Base-by-base conservation (phyloP, 2,329 filamentous ascomycete species). In the Boeremia lycopersici region DNA sequence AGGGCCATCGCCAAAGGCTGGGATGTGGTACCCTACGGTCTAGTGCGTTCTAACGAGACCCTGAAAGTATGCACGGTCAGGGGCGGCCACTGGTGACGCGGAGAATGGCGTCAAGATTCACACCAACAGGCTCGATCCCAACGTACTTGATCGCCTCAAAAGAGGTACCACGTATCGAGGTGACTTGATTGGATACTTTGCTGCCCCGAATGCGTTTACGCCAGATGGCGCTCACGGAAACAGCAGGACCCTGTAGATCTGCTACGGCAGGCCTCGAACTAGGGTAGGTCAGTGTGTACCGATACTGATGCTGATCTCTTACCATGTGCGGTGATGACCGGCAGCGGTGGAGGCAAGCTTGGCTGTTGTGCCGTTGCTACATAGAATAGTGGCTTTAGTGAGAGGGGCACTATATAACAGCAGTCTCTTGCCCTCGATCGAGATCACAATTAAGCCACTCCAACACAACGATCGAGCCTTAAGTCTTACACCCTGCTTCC, bases 211-310 rank as follows among this genome's bases (percentile, higher is more conserved):
- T 23, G 10, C 38, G 48, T 45, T 29, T 31, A 25, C 23, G 29
- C 23, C n/a, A 45, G 34, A 31, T 25, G 29, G 42, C 28, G 5
- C 13, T 15, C 6, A 17, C 52, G 41, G 35, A 62, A 39, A 19
- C n/a, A 51, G 66, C 52, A 69, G 67, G 67, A 71, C 69, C 69
- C 69, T 71, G 69, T 54, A 69, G 68, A 70, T 71, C 67, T 38
- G 47, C 64, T 55, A 57, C 57, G 53, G 61, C 61, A 63, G 57
- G 57, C 55, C 60, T 60, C 51, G 52, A 53, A 46, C 56, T 41
- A 41, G 40, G 52, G 59, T 63, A 62, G 62, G 60, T 54, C 62
- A 28, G 44, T 53, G 45, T 55, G 59, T 54, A 56, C 60, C 56
- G 59, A 62, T 49, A 63, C 50, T 50, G 33, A 33, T 49, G 63